Evolutionary conservation across 768 basidiomycete species (phyloP), one percentile per base, ranked within the genome.

Genomic region (Cystoderma amianthinum): DNA sequence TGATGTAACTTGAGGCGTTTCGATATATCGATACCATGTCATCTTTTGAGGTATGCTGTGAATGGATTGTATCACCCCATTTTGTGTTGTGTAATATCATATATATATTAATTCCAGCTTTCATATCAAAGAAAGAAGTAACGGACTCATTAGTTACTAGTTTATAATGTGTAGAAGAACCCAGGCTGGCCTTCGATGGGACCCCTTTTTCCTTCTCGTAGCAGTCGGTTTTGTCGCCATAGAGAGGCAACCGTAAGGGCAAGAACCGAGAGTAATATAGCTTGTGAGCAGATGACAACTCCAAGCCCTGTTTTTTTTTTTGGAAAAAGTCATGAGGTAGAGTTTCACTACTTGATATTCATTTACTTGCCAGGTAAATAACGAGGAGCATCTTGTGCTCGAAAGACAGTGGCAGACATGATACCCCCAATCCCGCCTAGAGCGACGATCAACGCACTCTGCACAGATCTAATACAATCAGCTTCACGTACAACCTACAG

Each of bases 321-420:
- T 41, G 39, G 28, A 37, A 21, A 18, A 37, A 36, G 12, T 6
- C 10, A 36, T 19, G 21, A 30, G 25, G 34, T 18, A 15, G 33
- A 36, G n/a, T n/a, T n/a, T n/a, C n/a, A n/a, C n/a, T n/a, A n/a
- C n/a, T n/a, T n/a, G n/a, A n/a, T n/a, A n/a, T n/a, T n/a, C n/a
- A n/a, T n/a, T n/a, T n/a, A n/a, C 48, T 23, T 30, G 66, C 69
- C 70, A 42, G 71, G 71, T 40, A 67, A 54, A 48, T 71, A 72
- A 19, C 60, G 60, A 42, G 71, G 72, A 13, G 55, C 55, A 47
- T 72, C 71, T 49, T 64, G 47, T 12, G 63, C 53, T 19, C 70
- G 61, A 55, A 62, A 72, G 10, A 64, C 58, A 11, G 65, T 67
- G 20, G 63, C 66, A 12, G 68, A 69, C 12, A 71, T 49, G 36